phyloP scores from a whole-genome alignment of 1,139 yeast species.

The Scheffersomyces segobiensis region DNA sequence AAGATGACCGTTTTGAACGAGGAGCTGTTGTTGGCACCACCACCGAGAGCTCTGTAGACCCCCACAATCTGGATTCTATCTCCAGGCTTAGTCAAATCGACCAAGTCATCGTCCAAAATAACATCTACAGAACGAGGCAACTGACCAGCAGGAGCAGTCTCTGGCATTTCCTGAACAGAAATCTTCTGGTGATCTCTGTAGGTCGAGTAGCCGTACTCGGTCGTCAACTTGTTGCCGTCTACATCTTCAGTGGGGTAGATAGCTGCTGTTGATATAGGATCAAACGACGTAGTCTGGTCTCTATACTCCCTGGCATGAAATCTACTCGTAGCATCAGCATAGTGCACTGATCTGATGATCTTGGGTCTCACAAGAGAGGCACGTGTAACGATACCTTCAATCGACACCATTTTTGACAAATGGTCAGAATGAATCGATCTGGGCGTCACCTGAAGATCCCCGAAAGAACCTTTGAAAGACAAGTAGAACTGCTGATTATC shows the following conservation, averaged over 20 bases:
- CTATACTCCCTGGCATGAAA: conserved; percentile 91
- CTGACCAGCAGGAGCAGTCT: conserved; percentile 97
- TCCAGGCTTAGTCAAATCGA: conserved; percentile 92
- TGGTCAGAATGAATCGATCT: conserved; percentile 78
- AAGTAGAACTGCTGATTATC: conserved; percentile 70
- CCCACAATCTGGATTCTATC: conserved; percentile 95
- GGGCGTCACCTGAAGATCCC: conserved; percentile 84
- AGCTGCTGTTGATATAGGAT: conserved; percentile 81
- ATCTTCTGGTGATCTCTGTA: conserved; percentile 93
- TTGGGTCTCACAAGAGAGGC: conserved; percentile 94
- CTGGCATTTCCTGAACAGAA: conserved; percentile 97
- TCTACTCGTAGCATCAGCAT: conserved; percentile 79
- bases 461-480: conserved; percentile 90
- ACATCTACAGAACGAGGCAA: conserved; percentile 91
- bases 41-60: conserved; percentile 89
- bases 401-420: conserved; percentile 78
- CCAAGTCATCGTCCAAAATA: conserved; percentile 89
- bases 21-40: conserved; percentile 63
- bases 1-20: conserved; percentile 79
- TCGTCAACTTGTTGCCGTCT: conserved; percentile 81
- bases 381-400: conserved; percentile 95
- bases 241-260: conserved; percentile 93
- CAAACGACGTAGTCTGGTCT: conserved; percentile 90
- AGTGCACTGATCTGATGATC: conserved; percentile 88
- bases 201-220: conserved; percentile 93